phyloP scores from a whole-genome alignment of 495 filamentous ascomycete species.

The Aspergillus cavernicola region DNA sequence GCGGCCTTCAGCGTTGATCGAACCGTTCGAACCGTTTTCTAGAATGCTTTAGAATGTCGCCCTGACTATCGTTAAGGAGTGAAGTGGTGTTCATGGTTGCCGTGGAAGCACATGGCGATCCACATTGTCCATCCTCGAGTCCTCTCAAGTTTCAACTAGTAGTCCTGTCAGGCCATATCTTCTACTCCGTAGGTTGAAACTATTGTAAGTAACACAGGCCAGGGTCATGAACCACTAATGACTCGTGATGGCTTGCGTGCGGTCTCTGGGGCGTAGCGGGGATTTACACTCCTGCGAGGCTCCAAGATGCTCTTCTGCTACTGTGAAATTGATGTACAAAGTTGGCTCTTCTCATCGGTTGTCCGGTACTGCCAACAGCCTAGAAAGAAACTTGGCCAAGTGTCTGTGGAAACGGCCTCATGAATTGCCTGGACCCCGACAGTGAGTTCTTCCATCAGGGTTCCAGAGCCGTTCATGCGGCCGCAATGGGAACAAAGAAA shows the following conservation, averaged over 20 bases:
- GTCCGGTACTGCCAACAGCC: neutral
- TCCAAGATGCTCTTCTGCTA: neutral
- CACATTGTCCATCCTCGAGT: neutral
- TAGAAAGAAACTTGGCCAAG: conserved; percentile 4
- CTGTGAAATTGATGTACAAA: too few relatives aligned
- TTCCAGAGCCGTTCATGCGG: conserved; percentile 8
- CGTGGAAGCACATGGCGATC: neutral
- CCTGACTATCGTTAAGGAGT: neutral
- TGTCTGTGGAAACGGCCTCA: too few relatives aligned
- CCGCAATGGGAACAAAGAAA: conserved; percentile 14
- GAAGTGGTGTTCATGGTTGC: neutral
- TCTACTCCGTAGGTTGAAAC: too few relatives aligned
- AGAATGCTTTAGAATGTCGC: conserved; percentile 6
- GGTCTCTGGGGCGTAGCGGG: neutral
- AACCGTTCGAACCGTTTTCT: neutral
- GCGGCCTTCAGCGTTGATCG: neutral
- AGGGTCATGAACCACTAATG: neutral
- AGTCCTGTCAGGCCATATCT: too few relatives aligned
- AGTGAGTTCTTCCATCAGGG: conserved; percentile 8
- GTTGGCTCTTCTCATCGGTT: too few relatives aligned
- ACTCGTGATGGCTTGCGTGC: neutral
- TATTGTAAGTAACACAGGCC: neutral
- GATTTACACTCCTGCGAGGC: neutral
- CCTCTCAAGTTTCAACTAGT: too few relatives aligned
- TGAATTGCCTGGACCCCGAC: too few relatives aligned